A percentile compares a stretch with the other conserved stretches of the same genome.
These are phyloP conservation scores for Dittrichia graveolens DNA, from an alignment of 129 eudicot genomes.

Conservation along the genomic window DNA sequence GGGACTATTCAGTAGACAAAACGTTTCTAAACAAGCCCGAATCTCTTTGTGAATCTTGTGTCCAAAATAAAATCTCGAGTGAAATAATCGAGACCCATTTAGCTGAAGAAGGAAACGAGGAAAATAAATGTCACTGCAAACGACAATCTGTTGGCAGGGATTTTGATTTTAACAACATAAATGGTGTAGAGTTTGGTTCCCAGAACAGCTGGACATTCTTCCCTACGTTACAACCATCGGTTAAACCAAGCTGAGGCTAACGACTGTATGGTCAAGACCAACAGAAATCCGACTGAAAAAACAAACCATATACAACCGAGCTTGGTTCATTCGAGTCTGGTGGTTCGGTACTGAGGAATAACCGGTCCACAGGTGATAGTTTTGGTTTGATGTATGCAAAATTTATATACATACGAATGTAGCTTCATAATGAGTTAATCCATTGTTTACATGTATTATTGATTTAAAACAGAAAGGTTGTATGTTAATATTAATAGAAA, in stretches of 20 bases:
- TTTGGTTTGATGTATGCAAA: too few species aligned
- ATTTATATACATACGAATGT: too few species aligned
- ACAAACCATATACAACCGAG: too few species aligned
- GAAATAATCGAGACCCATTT: constrained; percentile 26
- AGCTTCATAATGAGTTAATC: too few species aligned
- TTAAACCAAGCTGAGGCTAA: constrained; percentile 51
- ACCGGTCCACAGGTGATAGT: too few species aligned
- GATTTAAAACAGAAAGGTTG: too few species aligned
- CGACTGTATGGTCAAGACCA: constrained; percentile 4
- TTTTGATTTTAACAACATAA: constrained; percentile 73
- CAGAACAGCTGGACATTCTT: constrained; percentile 86
- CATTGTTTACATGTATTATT: too few species aligned
- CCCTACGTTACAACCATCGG: constrained; percentile 78
- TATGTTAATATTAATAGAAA: too few species aligned
- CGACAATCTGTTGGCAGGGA: constrained; percentile 60
- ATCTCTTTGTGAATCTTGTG: constrained; percentile 39
- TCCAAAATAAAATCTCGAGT: constrained; percentile 29
- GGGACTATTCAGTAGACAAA: constrained; percentile 26
- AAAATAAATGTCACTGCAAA: constrained; percentile 45
- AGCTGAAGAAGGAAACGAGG: constrained; percentile 42
- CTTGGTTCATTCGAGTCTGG: too few species aligned
- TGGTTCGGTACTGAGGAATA: too few species aligned
- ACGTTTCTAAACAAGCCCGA: constrained; percentile 22
- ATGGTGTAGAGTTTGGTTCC: constrained; percentile 57
- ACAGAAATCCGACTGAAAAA: too few species aligned